Percentiles rank a stretch among this genome's conserved stretches.
phyloP scores from a whole-genome alignment of 2,329 filamentous ascomycete species.

The Esteya vermicola region DNA sequence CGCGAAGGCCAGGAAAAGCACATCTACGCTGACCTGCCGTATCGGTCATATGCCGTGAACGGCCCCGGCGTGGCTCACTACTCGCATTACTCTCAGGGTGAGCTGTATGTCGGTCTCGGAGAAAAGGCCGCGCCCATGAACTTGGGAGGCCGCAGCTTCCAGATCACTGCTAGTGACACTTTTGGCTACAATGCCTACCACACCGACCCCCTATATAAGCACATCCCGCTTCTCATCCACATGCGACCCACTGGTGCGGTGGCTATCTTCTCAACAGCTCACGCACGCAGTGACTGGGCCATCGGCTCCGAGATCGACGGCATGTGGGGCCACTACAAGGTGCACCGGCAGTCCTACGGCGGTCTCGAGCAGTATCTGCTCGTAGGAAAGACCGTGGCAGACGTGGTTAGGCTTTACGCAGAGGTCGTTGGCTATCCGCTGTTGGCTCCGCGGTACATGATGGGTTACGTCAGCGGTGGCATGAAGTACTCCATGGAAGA shows the following conservation, averaged over 20 bases:
- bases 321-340: slow-evolving; percentile 62
- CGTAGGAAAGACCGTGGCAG: slow-evolving; percentile 49
- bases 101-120: slow-evolving; percentile 54
- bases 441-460: slow-evolving; percentile 56
- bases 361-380: slow-evolving; percentile 60
- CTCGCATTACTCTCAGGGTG: slow-evolving; percentile 39
- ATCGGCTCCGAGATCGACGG: slow-evolving; percentile 62
- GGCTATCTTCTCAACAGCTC: slow-evolving; percentile 52
- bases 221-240: slow-evolving; percentile 60
- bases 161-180: slow-evolving; percentile 53
- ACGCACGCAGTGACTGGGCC: slow-evolving; percentile 48
- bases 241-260: slow-evolving; percentile 49
- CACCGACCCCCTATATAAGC: slow-evolving; percentile 62
- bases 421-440: slow-evolving; percentile 54
- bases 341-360: slow-evolving; percentile 58
- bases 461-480: slow-evolving; percentile 56
- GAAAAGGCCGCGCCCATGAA: slow-evolving; percentile 65
- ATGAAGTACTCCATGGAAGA: slow-evolving; percentile 40
- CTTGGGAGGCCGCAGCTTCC: slow-evolving; percentile 50
- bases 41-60: slow-evolving; percentile 51
- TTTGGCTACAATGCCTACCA: slow-evolving; percentile 61
- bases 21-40: slow-evolving; percentile 47
- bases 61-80: slow-evolving; percentile 44
- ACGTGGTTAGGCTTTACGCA: slow-evolving; percentile 52
- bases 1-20: slow-evolving; percentile 33